These are phyloP conservation scores for Penicillium paxilli DNA, from an alignment of 495 filamentous ascomycete genomes.

Conservation along the genomic window DNA sequence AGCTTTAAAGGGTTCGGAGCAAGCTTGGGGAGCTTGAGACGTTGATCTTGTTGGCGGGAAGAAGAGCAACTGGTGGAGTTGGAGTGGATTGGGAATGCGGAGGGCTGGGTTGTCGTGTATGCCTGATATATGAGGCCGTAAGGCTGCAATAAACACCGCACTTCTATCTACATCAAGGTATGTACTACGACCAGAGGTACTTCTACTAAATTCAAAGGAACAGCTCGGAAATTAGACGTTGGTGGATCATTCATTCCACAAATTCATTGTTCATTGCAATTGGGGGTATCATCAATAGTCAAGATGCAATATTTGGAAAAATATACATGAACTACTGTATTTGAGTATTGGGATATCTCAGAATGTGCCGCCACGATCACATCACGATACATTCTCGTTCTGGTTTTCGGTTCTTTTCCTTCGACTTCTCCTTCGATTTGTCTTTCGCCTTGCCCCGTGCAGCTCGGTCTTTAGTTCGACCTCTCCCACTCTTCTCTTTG, in stretches of 20 bases:
- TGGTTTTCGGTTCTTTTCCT: conserved; percentile 50
- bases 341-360: conserved; percentile 17
- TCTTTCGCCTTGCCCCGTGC: conserved; percentile 32
- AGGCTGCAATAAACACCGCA: background rate
- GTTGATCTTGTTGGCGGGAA: conserved; percentile 7
- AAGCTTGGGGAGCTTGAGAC: conserved; percentile 16
- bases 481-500: conserved; percentile 33
- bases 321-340: conserved; percentile 37
- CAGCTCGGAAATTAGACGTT: too few species aligned
- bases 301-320: conserved; percentile 17
- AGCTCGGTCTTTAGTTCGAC: conserved; percentile 25
- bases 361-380: conserved; percentile 30
- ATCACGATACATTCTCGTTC: conserved; percentile 73
- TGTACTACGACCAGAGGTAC: too few species aligned
- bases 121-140: conserved; percentile 9
- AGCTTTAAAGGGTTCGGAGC: conserved; percentile 6
- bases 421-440: conserved; percentile 43
- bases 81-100: too few species aligned
- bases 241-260: background rate
- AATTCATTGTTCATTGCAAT: conserved; percentile 20
- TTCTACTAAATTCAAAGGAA: background rate
- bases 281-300: conserved; percentile 26
- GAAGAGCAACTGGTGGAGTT: conserved; percentile 18
- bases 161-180: too few species aligned
- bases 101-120: conserved; percentile 11